Conservation (phyloP, 2,329 filamentous ascomycete species). For the Xylariaceae sp. region DNA sequence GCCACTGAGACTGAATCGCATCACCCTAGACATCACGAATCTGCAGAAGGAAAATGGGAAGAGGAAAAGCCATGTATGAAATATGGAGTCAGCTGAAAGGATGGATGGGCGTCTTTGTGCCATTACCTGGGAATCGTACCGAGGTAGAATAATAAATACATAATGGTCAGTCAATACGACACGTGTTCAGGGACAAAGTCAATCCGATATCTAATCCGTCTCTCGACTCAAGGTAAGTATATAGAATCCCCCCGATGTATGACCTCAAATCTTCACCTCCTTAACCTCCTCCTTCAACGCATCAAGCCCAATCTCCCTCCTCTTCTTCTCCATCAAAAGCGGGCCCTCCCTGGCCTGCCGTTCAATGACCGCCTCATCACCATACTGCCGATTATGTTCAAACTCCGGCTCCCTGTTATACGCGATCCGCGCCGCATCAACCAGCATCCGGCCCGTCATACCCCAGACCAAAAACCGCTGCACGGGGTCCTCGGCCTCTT, state of each 20-base stretch:
- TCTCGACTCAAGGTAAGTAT: too few relatives aligned
- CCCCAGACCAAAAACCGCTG: conserved; percentile 81
- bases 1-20: conserved; percentile 54
- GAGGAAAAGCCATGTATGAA: neutral
- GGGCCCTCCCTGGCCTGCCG: conserved; percentile 41
- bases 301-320: conserved; percentile 30
- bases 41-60: neutral
- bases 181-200: too few relatives aligned
- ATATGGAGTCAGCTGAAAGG: neutral
- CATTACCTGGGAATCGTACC: too few relatives aligned
- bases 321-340: conserved; percentile 42
- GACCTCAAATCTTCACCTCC: conserved; percentile 40
- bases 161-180: too few relatives aligned
- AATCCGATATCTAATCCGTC: too few relatives aligned
- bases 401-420: conserved; percentile 81
- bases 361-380: conserved; percentile 49
- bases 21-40: neutral
- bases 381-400: conserved; percentile 56
- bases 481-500: conserved; percentile 40
- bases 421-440: conserved; percentile 80
- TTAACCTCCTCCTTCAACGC: conserved; percentile 34
- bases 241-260: too few relatives aligned
- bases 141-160: too few relatives aligned
- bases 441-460: conserved; percentile 86
- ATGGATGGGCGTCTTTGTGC: too few relatives aligned